Percentiles rank a stretch among this genome's conserved stretches.
Conservation (phyloP, 1,139 yeast genomes). For the Wickerhamomyces sp. region DNA sequence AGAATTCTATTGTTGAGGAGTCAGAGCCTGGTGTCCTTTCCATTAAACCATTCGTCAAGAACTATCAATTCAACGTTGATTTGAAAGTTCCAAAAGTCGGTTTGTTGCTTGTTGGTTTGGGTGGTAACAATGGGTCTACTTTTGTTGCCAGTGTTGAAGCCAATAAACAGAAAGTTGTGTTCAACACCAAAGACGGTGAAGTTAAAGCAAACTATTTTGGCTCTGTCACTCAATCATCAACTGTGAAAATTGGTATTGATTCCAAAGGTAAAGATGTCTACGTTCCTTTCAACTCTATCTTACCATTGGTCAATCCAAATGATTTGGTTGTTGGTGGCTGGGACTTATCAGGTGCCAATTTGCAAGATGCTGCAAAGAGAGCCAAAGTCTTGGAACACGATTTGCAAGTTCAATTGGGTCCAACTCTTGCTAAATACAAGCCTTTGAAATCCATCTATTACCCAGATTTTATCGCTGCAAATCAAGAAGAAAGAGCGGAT, state of each 20-base stretch:
- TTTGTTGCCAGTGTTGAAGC: slow-evolving; percentile 82
- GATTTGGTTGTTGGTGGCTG: slow-evolving; percentile 91
- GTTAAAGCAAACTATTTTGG: slow-evolving; percentile 87
- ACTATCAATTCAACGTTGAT: slow-evolving; percentile 84
- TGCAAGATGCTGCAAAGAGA: slow-evolving; percentile 78
- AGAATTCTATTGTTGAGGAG: slow-evolving; percentile 55
- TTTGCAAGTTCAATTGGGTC: slow-evolving; percentile 71
- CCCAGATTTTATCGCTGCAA: slow-evolving; percentile 95
- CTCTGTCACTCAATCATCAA: slow-evolving; percentile 92
- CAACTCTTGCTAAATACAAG: slow-evolving; percentile 54
- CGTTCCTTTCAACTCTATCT: slow-evolving; percentile 85
- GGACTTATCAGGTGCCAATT: slow-evolving; percentile 76
- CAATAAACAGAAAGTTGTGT: slow-evolving; percentile 71
- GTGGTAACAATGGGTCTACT: slow-evolving; percentile 96
- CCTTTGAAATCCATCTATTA: slow-evolving; percentile 88
- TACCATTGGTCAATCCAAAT: slow-evolving; percentile 87
- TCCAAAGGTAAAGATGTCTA: slow-evolving; percentile 77
- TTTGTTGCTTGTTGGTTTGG: slow-evolving; percentile 85
- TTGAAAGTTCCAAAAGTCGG: slow-evolving; percentile 83
- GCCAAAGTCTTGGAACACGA: slow-evolving; percentile 84
- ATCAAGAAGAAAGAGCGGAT: slow-evolving; percentile 89
- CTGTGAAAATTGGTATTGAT: slow-evolving; percentile 86
- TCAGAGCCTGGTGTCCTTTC: slow-evolving; percentile 47
- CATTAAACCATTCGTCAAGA: slow-evolving; percentile 68
- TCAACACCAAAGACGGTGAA: slow-evolving; percentile 79